Base-by-base conservation (phyloP, 345 rosid species). In the Lagerstroemia speciosa region DNA sequence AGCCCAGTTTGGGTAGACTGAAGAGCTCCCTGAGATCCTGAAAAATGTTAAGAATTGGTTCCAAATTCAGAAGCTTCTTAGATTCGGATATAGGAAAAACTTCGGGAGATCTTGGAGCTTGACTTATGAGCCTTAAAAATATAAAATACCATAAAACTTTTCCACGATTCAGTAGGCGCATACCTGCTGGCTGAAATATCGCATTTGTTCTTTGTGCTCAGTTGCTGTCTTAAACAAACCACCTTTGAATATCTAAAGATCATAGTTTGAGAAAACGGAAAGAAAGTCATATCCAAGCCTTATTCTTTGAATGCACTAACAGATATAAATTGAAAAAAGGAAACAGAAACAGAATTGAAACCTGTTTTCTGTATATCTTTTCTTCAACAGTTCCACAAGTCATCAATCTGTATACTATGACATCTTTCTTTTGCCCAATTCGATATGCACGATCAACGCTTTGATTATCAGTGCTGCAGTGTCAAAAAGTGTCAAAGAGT, bases 361-460 rank as follows among this genome's bases (percentile, higher is more conserved):
- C 99, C 97, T 94, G 99, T 75, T 91, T 94, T 74, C 95, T 83
- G 66, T 94, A 94, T 52, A 94, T 94, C 83, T 94, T 94, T 75
- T 94, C 99, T 88, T 94, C 99, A 20, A 94, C 95, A 33, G 99
- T 94, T 78, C 96, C 99, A 72, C 95, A 86, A 17, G 92, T 89
- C 99, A 94, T 94, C 77, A 94, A 73, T 74, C 99, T 83, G 73
- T 94, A 94, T 43, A 94, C 99, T 15, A 91, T 16, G 24, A 91
- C 99, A 78, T 94, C 98, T 80, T 94, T 94, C 65, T 70, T 84
- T 74, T 94, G 99, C 67, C 99, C 99, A 64, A 94, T 94, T 76
- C 99, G 87, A 73, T 94, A 94, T 67, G 99, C 99, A 61, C 99
- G 88, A 82, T 94, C 99, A 80, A 94, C 96, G 67, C 99, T 94